Evolutionary conservation across 2,329 filamentous ascomycete genomes (phyloP), one percentile per base, ranked within the genome.

Genomic region (Fusarium penzigii): DNA sequence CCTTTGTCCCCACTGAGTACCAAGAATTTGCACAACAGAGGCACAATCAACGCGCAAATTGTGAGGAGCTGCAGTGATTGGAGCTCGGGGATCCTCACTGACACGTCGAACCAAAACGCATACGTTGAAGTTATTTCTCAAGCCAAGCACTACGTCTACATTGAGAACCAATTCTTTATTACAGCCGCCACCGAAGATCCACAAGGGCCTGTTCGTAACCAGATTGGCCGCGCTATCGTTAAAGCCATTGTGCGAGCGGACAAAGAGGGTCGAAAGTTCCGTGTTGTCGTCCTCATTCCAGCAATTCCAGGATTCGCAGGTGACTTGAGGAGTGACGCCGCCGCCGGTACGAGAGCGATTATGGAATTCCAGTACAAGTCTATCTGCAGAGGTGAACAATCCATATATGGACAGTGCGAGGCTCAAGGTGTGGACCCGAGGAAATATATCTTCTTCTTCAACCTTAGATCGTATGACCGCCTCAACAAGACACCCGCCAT

Each of bases 281-380:
- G 89, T 20, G 84, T 99, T 59, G 96, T 99, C 55, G 83, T 96
- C 51, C 63, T 97, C 20, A 95, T 97, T 46, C 94, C 94, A 2
- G 87, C 91, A 1, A 88, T 99, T 51, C 93, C 94, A 8, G 94
- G 93, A 0, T 99, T 99, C 64, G 92, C 93, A 0, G 93, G 93
- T 42, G 93, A 97, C 67, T 78, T 99, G 29, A 80, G 92, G 51
- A 85, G 92, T 12, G 86, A 90, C 62, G 91, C 89, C 17, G 93
- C 93, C 0, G 84, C 84, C 1, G 93, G 93, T 10, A 97, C 93
- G 0, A 76, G 91, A 44, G 93, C 92, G 11, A 99, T 97, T 65
- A 97, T 99, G 91, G 92, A 97, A 69, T 97, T 96, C 67, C 94
- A 97, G 69, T 99, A 94, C 78, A 96, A 95, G 73, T 96, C 91